Evolutionary conservation across 441 rosid genomes (phyloP).

Genomic region (Kokia cookei): DNA sequence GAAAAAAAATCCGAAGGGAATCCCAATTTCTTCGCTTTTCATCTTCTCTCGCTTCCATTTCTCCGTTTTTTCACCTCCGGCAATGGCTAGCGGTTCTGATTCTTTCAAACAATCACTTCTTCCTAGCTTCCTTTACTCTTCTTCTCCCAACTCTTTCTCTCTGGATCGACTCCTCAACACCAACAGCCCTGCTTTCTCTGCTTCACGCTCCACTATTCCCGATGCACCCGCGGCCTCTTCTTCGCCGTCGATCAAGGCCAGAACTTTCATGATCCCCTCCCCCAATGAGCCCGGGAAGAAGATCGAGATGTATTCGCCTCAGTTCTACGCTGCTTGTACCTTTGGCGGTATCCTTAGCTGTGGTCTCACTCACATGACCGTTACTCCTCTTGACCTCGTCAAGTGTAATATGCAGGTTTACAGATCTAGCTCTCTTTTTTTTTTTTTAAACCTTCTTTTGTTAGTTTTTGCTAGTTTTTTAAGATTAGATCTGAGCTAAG

Average conservation of each 20-base stretch:
- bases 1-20: neutral
- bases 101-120: constrained; percentile 50
- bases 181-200: constrained; percentile 21
- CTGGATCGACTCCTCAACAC: constrained; percentile 30
- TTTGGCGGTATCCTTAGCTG: constrained; percentile 90
- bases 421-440: constrained; percentile 14
- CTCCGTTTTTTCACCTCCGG: neutral
- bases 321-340: constrained; percentile 93
- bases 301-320: constrained; percentile 94
- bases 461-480: neutral
- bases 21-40: neutral
- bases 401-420: constrained; percentile 98
- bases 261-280: constrained; percentile 51
- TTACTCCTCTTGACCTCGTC: constrained; percentile 99
- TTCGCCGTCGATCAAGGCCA: constrained; percentile 20
- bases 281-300: constrained; percentile 65
- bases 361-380: constrained; percentile 92
- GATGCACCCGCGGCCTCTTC: neutral
- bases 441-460: neutral
- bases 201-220: constrained; percentile 21
- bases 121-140: constrained; percentile 68
- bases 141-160: constrained; percentile 28
- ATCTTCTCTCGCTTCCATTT: neutral
- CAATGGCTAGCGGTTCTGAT: constrained; percentile 19
- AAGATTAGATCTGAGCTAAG: constrained; percentile 17